Base-by-base conservation (phyloP, 2,329 filamentous ascomycete species). In the Shiraia sp. region DNA sequence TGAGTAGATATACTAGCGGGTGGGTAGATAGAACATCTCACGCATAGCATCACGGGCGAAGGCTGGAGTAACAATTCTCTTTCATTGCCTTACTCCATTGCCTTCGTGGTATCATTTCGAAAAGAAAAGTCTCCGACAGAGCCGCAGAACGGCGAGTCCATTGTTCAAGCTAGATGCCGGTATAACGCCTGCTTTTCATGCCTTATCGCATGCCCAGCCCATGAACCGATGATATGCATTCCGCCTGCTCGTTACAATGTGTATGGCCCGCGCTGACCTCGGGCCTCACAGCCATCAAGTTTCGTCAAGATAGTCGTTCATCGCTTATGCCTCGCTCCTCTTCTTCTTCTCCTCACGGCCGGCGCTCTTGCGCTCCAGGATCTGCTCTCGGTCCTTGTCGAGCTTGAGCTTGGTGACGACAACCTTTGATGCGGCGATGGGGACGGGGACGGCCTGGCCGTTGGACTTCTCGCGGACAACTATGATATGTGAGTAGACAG, bases 321-420 rank as follows among this genome's bases (percentile, higher is more conserved):
- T 39, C 58, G 68, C 82, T 79, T 73, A 79, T 61, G 63, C 61
- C 63, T 69, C 63, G 42, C 58, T 76, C 78, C 86, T 86, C 78
- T 90, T 90, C 74, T 78, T 78, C 74, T 78, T 78, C 73, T 83
- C 80, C 79, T 92, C 88, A 57, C 88, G 86, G 70, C 88, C 89
- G 61, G 79, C 75, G 78, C 86, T 85, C 79, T 88, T 90, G 77
- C 89, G 85, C 79, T 89, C 88, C 65, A 95, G 81, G 71, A 93
- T 93, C 74, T 78, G 79, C 82, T 93, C 88, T 65, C 89, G 87
- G 79, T 95, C 88, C 86, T 93, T 92, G 83, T 93, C 88, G 70
- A 96, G 82, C 88, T 97, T 96, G 76, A 97, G 84, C 85, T 96
- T 96, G 80, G 87, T 96, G 81, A 99, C 88, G 80, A 96, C 86